Conservation (phyloP, 148 eudicot species). For the Pouteria glomerata region DNA sequence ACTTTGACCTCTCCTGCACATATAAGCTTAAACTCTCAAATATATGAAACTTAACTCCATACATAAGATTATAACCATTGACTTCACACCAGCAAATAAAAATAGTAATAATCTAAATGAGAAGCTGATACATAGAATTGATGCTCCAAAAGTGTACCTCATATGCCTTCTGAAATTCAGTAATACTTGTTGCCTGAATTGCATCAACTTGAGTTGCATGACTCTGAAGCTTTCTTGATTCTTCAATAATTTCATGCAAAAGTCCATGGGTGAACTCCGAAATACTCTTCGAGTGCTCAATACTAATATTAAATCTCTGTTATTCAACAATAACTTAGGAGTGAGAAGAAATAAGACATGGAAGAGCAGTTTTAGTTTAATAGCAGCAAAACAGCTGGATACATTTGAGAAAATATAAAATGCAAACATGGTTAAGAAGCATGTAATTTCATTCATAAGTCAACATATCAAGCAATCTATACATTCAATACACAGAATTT, state of each 20-base stretch:
- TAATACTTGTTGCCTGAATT: conserved; percentile 54
- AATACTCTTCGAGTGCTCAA: conserved; percentile 46
- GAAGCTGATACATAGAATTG: too few relatives aligned
- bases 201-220: conserved; percentile 64
- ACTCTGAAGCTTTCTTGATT: conserved; percentile 49
- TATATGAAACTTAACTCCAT: background rate
- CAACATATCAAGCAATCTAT: background rate
- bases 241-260: conserved; percentile 57
- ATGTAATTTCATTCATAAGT: background rate
- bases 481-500: background rate
- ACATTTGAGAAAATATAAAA: background rate
- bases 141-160: conserved; percentile 48
- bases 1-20: conserved; percentile 69
- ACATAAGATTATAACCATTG: background rate
- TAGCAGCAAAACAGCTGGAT: background rate
- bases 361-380: background rate
- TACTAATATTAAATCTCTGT: conserved; percentile 67
- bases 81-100: too few relatives aligned
- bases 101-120: too few relatives aligned
- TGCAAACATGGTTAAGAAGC: background rate
- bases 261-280: conserved; percentile 57
- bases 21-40: conserved; percentile 5
- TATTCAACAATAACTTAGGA: conserved; percentile 7
- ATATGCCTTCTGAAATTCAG: conserved; percentile 69
- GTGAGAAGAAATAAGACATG: background rate